These are phyloP conservation scores for Phytophthora capsici DNA, from an alignment of 352 stramenopile species.

Conservation along the genomic window DNA sequence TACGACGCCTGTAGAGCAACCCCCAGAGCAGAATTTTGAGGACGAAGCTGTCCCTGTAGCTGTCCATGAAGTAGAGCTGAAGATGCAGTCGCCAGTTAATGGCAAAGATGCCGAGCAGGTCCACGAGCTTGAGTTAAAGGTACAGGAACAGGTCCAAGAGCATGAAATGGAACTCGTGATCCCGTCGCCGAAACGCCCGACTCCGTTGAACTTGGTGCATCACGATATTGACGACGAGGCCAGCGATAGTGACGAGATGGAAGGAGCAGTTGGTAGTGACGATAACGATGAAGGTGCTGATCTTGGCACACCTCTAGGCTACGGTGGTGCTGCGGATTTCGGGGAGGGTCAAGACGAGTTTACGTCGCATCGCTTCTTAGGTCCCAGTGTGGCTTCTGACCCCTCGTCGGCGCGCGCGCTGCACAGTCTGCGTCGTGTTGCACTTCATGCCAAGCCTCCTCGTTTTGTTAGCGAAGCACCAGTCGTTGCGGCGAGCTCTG, in stretches of 20 bases:
- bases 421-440: slow-evolving; percentile 63
- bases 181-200: slow-evolving; percentile 30
- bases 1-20: slow-evolving; percentile 17
- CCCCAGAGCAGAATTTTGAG: slow-evolving; percentile 18
- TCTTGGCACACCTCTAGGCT: slow-evolving; percentile 65
- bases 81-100: slow-evolving; percentile 3
- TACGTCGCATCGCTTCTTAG: slow-evolving; percentile 69
- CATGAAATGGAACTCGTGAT: slow-evolving; percentile 36
- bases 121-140: slow-evolving; percentile 14
- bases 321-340: slow-evolving; percentile 51
- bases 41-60: slow-evolving; percentile 11
- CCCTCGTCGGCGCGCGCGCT: slow-evolving; percentile 48
- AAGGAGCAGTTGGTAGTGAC: slow-evolving; percentile 20
- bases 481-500: slow-evolving; percentile 21
- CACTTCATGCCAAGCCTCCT: slow-evolving; percentile 71
- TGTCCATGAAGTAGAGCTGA: slow-evolving; percentile 1
- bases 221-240: slow-evolving; percentile 45
- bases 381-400: slow-evolving; percentile 55
- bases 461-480: slow-evolving; percentile 65
- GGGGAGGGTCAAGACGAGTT: slow-evolving; percentile 58
- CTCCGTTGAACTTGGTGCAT: slow-evolving; percentile 33
- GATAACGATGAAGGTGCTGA: slow-evolving; percentile 50
- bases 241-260: slow-evolving; percentile 40
- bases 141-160: slow-evolving; percentile 16
- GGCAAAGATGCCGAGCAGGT: slow-evolving; percentile 2